A percentile compares a stretch with the other conserved stretches of the same genome.
Evolutionary conservation across 805 yeast species (phyloP).

Genomic region (Spencermartinsiella europaea): DNA sequence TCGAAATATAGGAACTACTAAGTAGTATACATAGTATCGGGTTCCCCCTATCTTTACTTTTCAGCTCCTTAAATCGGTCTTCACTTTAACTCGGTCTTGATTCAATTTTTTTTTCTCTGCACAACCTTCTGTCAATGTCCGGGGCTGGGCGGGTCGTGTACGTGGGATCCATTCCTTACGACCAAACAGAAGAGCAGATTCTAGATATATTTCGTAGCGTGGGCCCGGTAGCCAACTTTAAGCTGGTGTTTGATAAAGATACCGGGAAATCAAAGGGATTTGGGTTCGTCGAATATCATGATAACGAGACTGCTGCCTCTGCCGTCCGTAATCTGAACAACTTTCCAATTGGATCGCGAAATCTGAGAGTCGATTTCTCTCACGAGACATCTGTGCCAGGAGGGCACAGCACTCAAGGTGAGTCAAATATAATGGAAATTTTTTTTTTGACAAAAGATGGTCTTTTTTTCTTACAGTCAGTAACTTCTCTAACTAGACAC

Average conservation of each 20-base stretch:
- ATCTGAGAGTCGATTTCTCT: slow-evolving; percentile 69
- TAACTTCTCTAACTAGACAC: neutral
- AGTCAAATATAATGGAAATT: neutral
- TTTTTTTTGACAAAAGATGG: neutral
- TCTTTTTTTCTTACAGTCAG: neutral
- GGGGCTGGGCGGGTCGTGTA: slow-evolving; percentile 45
- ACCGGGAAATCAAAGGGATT: slow-evolving; percentile 80
- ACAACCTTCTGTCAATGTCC: too few relatives aligned
- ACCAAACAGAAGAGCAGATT: slow-evolving; percentile 92
- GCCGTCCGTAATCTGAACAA: slow-evolving; percentile 87
- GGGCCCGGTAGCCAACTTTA: slow-evolving; percentile 76
- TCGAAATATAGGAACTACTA: too few relatives aligned
- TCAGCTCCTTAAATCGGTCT: too few relatives aligned
- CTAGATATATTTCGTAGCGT: slow-evolving; percentile 76
- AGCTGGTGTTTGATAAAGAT: slow-evolving; percentile 76
- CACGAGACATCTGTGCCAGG: slow-evolving; percentile 39
- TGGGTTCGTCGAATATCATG: slow-evolving; percentile 79
- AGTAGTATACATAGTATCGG: too few relatives aligned
- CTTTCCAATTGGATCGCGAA: slow-evolving; percentile 66
- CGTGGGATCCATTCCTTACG: slow-evolving; percentile 86
- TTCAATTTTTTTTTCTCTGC: too few relatives aligned
- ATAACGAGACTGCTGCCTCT: slow-evolving; percentile 79
- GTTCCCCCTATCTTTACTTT: too few relatives aligned
- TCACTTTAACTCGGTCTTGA: too few relatives aligned
- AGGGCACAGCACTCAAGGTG: neutral